These are phyloP conservation scores for Botrytis paeoniae DNA, from an alignment of 2,329 filamentous ascomycete species.

Conservation along the genomic window DNA sequence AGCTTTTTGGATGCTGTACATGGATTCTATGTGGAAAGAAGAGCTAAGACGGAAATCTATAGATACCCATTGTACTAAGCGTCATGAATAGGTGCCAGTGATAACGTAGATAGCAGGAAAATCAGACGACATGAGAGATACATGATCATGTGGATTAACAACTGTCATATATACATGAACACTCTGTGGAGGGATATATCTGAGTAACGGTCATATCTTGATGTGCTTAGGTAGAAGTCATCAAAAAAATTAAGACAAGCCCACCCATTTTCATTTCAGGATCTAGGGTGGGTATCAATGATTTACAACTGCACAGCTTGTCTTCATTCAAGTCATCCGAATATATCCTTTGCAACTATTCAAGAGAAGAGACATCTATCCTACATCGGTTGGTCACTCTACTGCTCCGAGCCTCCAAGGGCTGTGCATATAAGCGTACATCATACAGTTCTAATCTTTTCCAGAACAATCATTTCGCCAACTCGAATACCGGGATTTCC, in stretches of 20 bases:
- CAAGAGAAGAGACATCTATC: background rate
- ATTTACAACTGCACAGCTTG: background rate
- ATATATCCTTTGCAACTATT: background rate
- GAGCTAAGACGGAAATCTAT: background rate
- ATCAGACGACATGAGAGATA: background rate
- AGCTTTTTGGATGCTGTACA: too few relatives aligned
- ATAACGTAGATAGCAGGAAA: too few relatives aligned
- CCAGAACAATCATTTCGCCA: rapidly evolving
- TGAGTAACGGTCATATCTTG: background rate
- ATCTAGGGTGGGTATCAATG: too few relatives aligned
- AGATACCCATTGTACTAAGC: background rate
- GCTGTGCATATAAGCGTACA: background rate
- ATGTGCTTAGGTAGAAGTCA: background rate
- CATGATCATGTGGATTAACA: background rate
- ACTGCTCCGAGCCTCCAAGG: background rate
- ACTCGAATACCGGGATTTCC: background rate
- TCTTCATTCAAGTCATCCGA: background rate
- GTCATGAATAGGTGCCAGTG: too few relatives aligned
- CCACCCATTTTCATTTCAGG: too few relatives aligned
- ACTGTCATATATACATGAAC: background rate
- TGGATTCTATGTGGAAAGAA: too few relatives aligned
- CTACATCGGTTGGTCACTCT: rapidly evolving
- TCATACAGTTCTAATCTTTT: rapidly evolving
- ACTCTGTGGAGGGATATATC: background rate
- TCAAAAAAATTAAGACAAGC: background rate